These are phyloP conservation scores for Erodium texanum DNA, from an alignment of 441 rosid species.

Conservation along the genomic window DNA sequence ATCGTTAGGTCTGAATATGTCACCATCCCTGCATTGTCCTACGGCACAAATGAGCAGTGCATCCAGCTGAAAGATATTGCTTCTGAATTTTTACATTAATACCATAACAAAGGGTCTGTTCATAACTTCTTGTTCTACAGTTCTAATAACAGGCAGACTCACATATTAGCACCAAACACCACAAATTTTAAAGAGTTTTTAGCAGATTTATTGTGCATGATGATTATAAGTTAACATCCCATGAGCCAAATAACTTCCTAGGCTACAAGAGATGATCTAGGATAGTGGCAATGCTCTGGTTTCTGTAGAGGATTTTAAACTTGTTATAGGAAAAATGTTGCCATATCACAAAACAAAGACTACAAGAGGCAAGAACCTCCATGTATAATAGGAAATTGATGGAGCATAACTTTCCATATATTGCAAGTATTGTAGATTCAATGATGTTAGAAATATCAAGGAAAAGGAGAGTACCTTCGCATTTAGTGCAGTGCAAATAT, in stretches of 20 bases:
- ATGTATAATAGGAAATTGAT: neutral
- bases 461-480: constrained; percentile 37
- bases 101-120: neutral
- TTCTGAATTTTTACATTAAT: neutral
- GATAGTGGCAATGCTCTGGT: neutral
- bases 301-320: neutral
- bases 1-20: too few relatives aligned
- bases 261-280: neutral
- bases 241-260: neutral
- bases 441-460: too few relatives aligned
- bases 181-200: neutral
- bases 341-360: neutral
- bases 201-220: too few relatives aligned
- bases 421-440: too few relatives aligned
- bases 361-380: neutral
- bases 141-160: neutral
- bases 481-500: constrained; percentile 34
- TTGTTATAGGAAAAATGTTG: neutral
- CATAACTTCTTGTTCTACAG: neutral
- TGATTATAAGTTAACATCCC: too few relatives aligned
- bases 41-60: neutral
- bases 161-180: neutral
- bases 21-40: neutral
- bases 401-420: too few relatives aligned
- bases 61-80: neutral